Percentiles rank a stretch among this genome's conserved stretches.
Evolutionary conservation across 2,329 filamentous ascomycete species (phyloP).

Genomic region (Talaromyces sp.): DNA sequence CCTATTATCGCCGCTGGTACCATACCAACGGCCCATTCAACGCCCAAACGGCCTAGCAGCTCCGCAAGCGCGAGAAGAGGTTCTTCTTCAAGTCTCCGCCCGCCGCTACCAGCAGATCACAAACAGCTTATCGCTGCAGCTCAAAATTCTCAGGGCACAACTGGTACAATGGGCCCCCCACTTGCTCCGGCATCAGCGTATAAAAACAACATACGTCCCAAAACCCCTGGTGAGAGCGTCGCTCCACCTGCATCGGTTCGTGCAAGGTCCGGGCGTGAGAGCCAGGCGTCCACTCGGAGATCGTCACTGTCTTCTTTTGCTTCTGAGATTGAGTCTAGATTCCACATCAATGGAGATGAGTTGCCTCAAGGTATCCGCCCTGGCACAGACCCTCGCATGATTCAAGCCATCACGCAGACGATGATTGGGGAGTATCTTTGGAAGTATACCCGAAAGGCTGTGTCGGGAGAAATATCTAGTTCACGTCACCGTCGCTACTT

Average conservation of each 20-base stretch:
- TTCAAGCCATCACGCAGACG: conserved; percentile 96
- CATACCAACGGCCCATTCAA: conserved; percentile 28
- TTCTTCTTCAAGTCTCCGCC: conserved; percentile 44
- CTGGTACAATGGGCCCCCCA: conserved; percentile 74
- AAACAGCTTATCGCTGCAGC: conserved; percentile 79
- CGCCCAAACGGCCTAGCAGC: conserved; percentile 61
- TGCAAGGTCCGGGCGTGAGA: conserved; percentile 26
- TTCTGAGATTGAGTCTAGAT: conserved; percentile 86
- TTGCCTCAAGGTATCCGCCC: conserved; percentile 58
- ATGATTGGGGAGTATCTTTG: conserved; percentile 99
- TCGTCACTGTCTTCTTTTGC: conserved; percentile 94
- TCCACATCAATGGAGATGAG: conserved; percentile 64
- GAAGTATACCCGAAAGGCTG: conserved; percentile 96
- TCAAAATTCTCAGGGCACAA: conserved; percentile 38
- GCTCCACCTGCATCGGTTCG: conserved; percentile 12
- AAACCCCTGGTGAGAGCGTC: conserved; percentile 17
- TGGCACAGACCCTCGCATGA: conserved; percentile 91
- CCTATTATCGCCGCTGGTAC: conserved; percentile 30
- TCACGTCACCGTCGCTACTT: conserved; percentile 94
- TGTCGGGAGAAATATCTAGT: conserved; percentile 80
- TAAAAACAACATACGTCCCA: conserved; percentile 46
- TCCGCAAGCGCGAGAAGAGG: conserved; percentile 60
- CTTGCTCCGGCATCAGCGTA: conserved; percentile 71
- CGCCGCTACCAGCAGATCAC: conserved; percentile 77
- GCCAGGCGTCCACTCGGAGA: conserved; percentile 52